phyloP scores from a whole-genome alignment of 1,139 yeast species.

The Magnusiomyces suaveolens region DNA sequence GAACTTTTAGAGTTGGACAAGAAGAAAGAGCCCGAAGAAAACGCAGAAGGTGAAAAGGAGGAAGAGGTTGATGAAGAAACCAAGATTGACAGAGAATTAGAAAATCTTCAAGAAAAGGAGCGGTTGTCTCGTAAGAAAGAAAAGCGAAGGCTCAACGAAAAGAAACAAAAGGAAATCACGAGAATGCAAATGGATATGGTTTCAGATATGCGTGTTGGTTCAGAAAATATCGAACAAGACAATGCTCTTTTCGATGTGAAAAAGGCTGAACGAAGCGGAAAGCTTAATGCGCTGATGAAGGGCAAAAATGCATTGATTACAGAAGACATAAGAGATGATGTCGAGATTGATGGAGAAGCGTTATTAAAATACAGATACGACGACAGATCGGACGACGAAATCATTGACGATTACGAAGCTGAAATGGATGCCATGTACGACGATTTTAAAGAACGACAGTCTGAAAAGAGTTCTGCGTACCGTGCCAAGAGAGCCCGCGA shows the following conservation, averaged over 20 bases:
- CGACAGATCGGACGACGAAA: slow-evolving; percentile 45
- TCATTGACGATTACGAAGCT: slow-evolving; percentile 63
- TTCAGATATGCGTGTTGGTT: slow-evolving; percentile 85
- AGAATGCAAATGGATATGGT: slow-evolving; percentile 96
- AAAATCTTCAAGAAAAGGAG: slow-evolving; percentile 61
- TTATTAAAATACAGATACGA: slow-evolving; percentile 21
- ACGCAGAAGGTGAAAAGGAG: slow-evolving; percentile 33
- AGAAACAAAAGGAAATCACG: slow-evolving; percentile 75
- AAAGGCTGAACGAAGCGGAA: slow-evolving; percentile 78
- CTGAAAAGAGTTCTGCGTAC: slow-evolving; percentile 71
- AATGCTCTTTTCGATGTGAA: slow-evolving; percentile 76
- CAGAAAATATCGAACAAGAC: slow-evolving; percentile 84
- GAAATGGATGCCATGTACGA: slow-evolving; percentile 77
- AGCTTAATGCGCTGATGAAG: slow-evolving; percentile 57
- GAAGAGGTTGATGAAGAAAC: slow-evolving; percentile 80
- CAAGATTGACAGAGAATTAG: slow-evolving; percentile 75
- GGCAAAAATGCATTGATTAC: slow-evolving; percentile 75
- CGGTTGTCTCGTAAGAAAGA: slow-evolving; percentile 63
- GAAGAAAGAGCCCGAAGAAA: slow-evolving; percentile 28
- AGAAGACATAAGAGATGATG: slow-evolving; percentile 40
- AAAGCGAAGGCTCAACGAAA: slow-evolving; percentile 71
- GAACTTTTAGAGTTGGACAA: slow-evolving; percentile 56
- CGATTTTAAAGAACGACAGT: slow-evolving; percentile 58
- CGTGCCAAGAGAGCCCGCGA: slow-evolving; percentile 72
- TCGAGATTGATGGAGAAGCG: slow-evolving; percentile 37